phyloP scores from a whole-genome alignment of 2,329 filamentous ascomycete species.

The Fusarium sp. region DNA sequence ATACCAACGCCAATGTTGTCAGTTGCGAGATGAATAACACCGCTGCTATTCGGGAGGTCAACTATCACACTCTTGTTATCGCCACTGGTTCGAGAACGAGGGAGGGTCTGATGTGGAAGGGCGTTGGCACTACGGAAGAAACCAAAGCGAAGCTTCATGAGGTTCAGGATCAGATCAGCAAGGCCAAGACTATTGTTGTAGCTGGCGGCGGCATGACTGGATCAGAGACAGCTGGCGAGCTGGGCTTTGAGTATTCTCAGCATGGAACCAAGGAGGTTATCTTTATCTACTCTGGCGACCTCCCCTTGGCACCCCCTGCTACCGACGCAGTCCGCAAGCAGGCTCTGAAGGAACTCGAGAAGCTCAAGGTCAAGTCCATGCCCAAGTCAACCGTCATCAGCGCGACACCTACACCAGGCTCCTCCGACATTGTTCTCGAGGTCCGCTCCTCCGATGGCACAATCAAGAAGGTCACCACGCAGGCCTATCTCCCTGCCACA shows the following conservation, averaged over 20 bases:
- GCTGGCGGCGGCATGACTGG: conserved; percentile 66
- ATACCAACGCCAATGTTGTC: conserved; percentile 58
- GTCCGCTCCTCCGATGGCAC: conserved; percentile 52
- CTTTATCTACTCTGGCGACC: conserved; percentile 55
- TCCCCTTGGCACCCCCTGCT: conserved; percentile 55
- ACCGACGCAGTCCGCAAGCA: conserved; percentile 56
- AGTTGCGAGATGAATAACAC: conserved; percentile 55
- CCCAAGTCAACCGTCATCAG: conserved; percentile 55
- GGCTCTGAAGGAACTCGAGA: conserved; percentile 56
- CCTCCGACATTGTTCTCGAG: conserved; percentile 51
- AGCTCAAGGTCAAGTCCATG: conserved; percentile 59
- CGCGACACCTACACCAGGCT: conserved; percentile 40
- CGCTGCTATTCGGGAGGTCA: conserved; percentile 51
- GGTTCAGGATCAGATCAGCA: conserved; percentile 55
- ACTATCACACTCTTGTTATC: conserved; percentile 66
- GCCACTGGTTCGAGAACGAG: conserved; percentile 64
- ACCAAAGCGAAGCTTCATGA: conserved; percentile 56
- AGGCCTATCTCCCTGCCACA: conserved; percentile 62
- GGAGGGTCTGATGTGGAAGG: conserved; percentile 64
- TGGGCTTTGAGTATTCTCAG: conserved; percentile 61
- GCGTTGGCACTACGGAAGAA: conserved; percentile 56
- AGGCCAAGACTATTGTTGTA: conserved; percentile 63
- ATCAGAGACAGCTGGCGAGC: conserved; percentile 64
- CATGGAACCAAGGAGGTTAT: conserved; percentile 61
- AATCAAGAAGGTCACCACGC: conserved; percentile 55